phyloP scores from a whole-genome alignment of 257 asterid genomes.

The Solanum gandarillasii region DNA sequence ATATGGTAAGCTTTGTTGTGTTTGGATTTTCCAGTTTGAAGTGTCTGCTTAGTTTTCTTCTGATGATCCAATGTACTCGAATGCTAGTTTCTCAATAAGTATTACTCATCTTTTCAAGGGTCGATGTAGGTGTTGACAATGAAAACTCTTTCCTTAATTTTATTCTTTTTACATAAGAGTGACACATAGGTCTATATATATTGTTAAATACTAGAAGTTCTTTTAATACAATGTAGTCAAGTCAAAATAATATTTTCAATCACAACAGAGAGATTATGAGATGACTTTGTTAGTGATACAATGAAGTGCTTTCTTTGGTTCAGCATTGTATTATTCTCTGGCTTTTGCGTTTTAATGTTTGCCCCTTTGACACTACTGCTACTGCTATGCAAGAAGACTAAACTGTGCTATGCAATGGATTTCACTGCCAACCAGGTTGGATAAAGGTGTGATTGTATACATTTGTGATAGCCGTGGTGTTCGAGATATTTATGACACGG shows the following conservation, averaged over 20 bases:
- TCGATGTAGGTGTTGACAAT: not conserved
- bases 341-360: not conserved
- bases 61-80: not conserved
- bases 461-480: constrained; percentile 95
- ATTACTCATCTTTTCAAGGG: not conserved
- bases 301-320: not conserved
- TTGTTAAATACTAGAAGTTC: not conserved
- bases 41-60: not conserved
- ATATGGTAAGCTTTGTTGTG: constrained; percentile 63
- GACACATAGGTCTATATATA: not conserved
- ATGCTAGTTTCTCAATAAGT: not conserved
- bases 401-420: not conserved
- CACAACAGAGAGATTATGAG: not conserved
- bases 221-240: not conserved
- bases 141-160: not conserved
- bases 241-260: not conserved
- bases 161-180: not conserved
- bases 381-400: not conserved
- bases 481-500: constrained; percentile 91
- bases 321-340: not conserved
- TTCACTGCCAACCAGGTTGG: constrained; percentile 51
- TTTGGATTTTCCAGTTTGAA: not conserved
- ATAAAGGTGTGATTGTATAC: constrained; percentile 93
- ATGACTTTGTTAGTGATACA: not conserved
- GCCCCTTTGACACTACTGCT: not conserved